Conservation (phyloP, 805 yeast genomes). For the Metschnikowia baotianmanensis region DNA sequence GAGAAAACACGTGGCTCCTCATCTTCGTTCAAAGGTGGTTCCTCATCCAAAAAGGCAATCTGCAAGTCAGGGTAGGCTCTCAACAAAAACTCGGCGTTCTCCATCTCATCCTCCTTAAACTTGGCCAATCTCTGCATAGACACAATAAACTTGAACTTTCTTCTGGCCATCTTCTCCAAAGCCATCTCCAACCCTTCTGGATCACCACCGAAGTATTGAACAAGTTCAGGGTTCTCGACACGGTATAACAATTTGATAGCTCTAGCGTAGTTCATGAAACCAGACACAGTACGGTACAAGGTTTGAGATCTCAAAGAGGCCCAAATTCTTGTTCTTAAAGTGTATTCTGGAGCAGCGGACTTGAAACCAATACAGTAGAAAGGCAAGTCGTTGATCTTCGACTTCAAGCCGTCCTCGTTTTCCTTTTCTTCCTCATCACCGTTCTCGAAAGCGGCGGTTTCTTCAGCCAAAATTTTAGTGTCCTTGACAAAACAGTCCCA, state of each 20-base stretch:
- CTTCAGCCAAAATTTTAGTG: slow-evolving; percentile 53
- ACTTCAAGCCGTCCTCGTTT: slow-evolving; percentile 65
- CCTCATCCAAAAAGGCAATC: slow-evolving; percentile 59
- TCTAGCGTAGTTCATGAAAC: slow-evolving; percentile 47
- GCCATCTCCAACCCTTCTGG: slow-evolving; percentile 96
- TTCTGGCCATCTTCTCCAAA: slow-evolving; percentile 67
- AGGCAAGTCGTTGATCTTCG: slow-evolving; percentile 64
- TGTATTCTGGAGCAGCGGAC: slow-evolving; percentile 47
- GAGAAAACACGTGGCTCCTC: slow-evolving; percentile 58
- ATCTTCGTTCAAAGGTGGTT: slow-evolving; percentile 48
- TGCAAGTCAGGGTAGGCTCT: slow-evolving; percentile 69
- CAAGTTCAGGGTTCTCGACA: slow-evolving; percentile 58
- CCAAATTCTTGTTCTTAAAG: slow-evolving; percentile 47
- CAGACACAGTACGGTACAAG: slow-evolving; percentile 45
- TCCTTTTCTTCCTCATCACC: slow-evolving; percentile 43
- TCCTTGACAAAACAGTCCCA: slow-evolving; percentile 59
- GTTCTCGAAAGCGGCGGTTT: slow-evolving; percentile 73
- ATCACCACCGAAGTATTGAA: slow-evolving; percentile 98
- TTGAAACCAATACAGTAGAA: slow-evolving; percentile 48
- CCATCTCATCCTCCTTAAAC: slow-evolving; percentile 56
- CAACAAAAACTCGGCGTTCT: slow-evolving; percentile 55
- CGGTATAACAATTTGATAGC: slow-evolving; percentile 45
- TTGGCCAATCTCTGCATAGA: slow-evolving; percentile 61
- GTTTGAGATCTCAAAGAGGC: slow-evolving; percentile 48
- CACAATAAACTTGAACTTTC: slow-evolving; percentile 63